A percentile compares a stretch with the other conserved stretches of the same genome.
Evolutionary conservation across 208 protist species (phyloP).

Genomic region (Acanthamoeba triangularis): DNA sequence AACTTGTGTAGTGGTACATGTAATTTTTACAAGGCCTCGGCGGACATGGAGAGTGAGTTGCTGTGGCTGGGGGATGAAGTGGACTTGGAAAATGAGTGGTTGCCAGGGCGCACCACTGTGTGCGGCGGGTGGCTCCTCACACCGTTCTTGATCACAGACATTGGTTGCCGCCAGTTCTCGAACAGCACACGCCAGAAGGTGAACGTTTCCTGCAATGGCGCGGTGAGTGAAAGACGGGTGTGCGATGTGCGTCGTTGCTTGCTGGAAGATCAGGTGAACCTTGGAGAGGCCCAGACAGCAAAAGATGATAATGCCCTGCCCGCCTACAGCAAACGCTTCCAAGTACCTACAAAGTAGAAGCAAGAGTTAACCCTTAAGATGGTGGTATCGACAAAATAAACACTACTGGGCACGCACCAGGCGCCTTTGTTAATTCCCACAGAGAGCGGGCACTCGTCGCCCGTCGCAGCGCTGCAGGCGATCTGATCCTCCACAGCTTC

Average conservation of each 20-base stretch:
- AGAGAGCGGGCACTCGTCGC: neutral
- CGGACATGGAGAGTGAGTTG: no score
- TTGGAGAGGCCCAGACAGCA: neutral
- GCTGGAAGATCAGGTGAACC: neutral
- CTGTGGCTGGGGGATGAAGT: no score
- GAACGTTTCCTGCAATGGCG: neutral
- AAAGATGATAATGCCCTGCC: constrained; percentile 24
- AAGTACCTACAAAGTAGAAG: neutral
- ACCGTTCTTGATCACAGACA: neutral
- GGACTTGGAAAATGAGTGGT: no score
- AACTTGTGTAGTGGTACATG: no score
- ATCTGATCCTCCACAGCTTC: neutral
- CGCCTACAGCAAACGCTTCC: neutral
- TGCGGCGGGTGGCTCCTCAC: no score
- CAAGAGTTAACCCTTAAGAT: neutral
- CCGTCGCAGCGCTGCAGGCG: neutral
- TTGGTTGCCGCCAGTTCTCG: neutral
- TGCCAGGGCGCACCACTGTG: no score
- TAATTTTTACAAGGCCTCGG: no score
- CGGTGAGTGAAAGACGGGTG: neutral
- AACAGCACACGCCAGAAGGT: neutral
- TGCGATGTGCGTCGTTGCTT: neutral
- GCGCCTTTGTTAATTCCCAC: neutral
- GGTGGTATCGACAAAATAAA: no score
- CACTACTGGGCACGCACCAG: neutral